Evolutionary conservation across 805 yeast species (phyloP).

Genomic region (Candida sonorensis): DNA sequence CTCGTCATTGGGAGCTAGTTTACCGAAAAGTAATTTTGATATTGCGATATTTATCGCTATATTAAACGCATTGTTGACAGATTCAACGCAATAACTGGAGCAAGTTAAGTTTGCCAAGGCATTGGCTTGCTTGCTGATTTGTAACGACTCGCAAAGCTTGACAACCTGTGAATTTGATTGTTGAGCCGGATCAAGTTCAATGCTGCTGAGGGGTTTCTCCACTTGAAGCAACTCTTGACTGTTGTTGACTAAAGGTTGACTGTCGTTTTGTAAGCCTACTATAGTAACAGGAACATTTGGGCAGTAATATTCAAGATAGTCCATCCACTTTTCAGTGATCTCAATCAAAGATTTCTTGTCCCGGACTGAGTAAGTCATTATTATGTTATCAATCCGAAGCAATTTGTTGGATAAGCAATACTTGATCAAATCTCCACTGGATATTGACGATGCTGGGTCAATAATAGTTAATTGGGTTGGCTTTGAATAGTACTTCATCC

Average conservation of each 20-base stretch:
- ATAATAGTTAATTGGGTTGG: not conserved
- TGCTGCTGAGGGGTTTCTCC: too few relatives aligned
- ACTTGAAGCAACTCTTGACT: too few relatives aligned
- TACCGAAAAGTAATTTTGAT: not conserved
- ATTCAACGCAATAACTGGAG: constrained; percentile 28
- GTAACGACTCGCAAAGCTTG: constrained; percentile 16
- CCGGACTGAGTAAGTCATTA: constrained; percentile 66
- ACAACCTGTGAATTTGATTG: constrained; percentile 6
- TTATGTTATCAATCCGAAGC: constrained; percentile 43
- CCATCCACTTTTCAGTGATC: constrained; percentile 68
- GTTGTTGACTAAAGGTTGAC: not conserved
- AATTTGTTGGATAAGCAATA: constrained; percentile 36
- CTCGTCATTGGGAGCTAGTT: too few relatives aligned
- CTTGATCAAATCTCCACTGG: not conserved
- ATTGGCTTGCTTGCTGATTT: constrained; percentile 39
- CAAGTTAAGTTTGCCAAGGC: constrained; percentile 73
- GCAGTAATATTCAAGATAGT: constrained; percentile 73
- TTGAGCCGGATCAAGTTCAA: not conserved
- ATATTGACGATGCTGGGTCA: constrained; percentile 1
- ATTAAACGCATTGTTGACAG: not conserved
- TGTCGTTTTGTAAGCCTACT: constrained; percentile 63
- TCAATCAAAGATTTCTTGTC: constrained; percentile 52
- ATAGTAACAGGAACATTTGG: constrained; percentile 65
- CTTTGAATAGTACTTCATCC: not conserved
- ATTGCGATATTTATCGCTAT: constrained; percentile 1